Conservation (phyloP, 1,284 basidiomycete genomes). For the Boletellus sp. region DNA sequence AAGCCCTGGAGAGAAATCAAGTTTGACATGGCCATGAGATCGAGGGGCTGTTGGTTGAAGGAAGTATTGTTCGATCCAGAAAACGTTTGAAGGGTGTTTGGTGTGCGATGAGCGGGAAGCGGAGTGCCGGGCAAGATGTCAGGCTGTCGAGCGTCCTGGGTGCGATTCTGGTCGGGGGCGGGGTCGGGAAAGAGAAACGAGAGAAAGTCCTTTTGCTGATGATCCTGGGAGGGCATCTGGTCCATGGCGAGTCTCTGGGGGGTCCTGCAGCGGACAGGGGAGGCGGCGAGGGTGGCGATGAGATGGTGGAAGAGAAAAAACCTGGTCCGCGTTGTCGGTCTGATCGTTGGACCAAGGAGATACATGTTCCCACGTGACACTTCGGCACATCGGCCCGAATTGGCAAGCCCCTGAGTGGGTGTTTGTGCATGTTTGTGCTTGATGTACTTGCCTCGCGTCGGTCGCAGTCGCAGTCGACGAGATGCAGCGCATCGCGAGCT, state of each 20-base stretch:
- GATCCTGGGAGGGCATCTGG: conserved; percentile 26
- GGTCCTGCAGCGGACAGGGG: neutral
- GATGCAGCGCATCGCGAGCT: conserved; percentile 40
- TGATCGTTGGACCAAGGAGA: conserved; percentile 7
- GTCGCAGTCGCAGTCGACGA: neutral
- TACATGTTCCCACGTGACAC: conserved; percentile 9
- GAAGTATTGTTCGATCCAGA: conserved; percentile 17
- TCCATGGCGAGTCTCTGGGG: conserved; percentile 24
- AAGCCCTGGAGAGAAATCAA: conserved; percentile 44
- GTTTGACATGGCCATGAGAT: conserved; percentile 44
- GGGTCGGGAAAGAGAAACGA: conserved; percentile 40
- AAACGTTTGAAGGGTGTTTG: conserved; percentile 15
- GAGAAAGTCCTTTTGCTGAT: conserved; percentile 42
- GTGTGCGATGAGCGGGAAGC: conserved; percentile 15
- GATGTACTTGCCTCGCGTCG: neutral
- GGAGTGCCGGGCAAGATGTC: conserved; percentile 8
- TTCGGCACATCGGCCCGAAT: conserved; percentile 1
- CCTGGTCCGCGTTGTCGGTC: conserved; percentile 6
- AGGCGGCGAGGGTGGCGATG: neutral
- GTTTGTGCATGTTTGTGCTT: conserved; percentile 18
- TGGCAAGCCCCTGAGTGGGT: neutral
- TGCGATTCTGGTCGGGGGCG: conserved; percentile 20
- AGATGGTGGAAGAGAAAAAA: conserved; percentile 10
- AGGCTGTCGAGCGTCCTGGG: conserved; percentile 20
- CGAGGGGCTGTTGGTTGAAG: conserved; percentile 36